These are phyloP conservation scores for Diaporthe longicolla DNA, from an alignment of 2,329 filamentous ascomycete genomes.

Conservation along the genomic window DNA sequence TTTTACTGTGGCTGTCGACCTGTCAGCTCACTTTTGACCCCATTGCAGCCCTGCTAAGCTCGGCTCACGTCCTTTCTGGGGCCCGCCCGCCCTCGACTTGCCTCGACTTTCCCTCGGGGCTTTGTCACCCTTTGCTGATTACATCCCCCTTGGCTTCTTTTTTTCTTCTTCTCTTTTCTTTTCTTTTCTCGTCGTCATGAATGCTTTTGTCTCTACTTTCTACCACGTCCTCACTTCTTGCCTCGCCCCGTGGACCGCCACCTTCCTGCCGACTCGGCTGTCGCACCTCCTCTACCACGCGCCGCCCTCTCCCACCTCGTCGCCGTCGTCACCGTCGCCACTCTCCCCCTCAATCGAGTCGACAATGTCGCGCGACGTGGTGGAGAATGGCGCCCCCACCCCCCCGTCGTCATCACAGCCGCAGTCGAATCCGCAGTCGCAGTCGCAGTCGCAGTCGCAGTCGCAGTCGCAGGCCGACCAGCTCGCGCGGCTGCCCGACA, in stretches of 20 bases:
- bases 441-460: neutral
- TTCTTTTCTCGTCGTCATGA: constrained; percentile 15
- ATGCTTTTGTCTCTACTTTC: constrained; percentile 21
- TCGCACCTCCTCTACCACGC: constrained; percentile 31
- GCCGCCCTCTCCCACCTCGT: constrained; percentile 7
- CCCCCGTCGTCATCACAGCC: neutral
- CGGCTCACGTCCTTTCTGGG: constrained; percentile 9
- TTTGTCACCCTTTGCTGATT: neutral
- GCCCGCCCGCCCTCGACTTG: constrained; percentile 17
- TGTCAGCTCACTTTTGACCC: constrained; percentile 33
- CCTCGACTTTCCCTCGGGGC: neutral
- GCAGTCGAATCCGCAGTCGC: neutral
- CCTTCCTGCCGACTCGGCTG: neutral
- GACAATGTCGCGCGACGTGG: constrained; percentile 37
- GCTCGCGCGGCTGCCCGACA: constrained; percentile 54
- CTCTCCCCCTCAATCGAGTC: constrained; percentile 2
- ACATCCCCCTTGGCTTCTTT: neutral
- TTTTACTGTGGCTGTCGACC: neutral
- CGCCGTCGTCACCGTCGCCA: neutral
- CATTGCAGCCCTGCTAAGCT: constrained; percentile 16
- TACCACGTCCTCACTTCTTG: constrained; percentile 32
- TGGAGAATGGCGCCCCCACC: constrained; percentile 29
- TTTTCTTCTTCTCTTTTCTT: neutral
- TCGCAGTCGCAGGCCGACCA: constrained; percentile 37
- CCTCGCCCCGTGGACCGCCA: constrained; percentile 23